Evolutionary conservation across 2,329 filamentous ascomycete species (phyloP), one percentile per base, ranked within the genome.

Genomic region (Microcyclospora pomicola): DNA sequence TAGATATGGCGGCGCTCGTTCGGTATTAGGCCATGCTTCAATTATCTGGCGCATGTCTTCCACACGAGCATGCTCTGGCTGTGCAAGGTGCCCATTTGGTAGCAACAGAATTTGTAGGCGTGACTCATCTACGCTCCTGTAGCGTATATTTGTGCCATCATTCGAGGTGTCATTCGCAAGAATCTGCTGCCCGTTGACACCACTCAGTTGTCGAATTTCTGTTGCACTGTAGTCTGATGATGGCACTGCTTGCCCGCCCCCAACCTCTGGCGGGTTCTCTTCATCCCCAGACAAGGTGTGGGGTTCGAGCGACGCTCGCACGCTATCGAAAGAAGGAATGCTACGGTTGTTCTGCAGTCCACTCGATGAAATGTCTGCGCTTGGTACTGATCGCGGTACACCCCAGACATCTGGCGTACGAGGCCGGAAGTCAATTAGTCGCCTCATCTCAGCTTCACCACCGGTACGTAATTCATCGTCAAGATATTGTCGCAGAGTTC

Each of bases 401-500:
- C 54, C 49, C 54, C 54, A 55, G 9, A 55, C 48, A 44, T 57
- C 54, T 16, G 42, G 40, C 13, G 49, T 42, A 16, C 42, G 36
- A 4, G 11, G 31, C 28, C 48, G 36, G 6, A 53, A 29, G 35
- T 52, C 54, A n/a, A 40, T 35, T 27, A 54, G 32, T 13, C 45
- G 40, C 24, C 35, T 29, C 2, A 36, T 31, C 10, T 42, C 43
- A 6, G 44, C 44, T 28, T 50, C 50, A 14, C 49, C 45, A 19
- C 49, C 48, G 9, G 44, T 42, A 24, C 42, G 36, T 12, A 46
- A 43, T 28, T 59, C 56, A 13, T 54, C 50, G 10, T 49, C 50
- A 3, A 60, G 41, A 6, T 58, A 50, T 33, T 55, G 49, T 14
- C 54, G 45, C 13, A 59, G 36, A 11, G 49, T 56, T 9, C 52